Percentiles rank a stretch among this genome's conserved stretches.
Conservation (phyloP, 2,329 filamentous ascomycete species). For the Xylaria sp. region DNA sequence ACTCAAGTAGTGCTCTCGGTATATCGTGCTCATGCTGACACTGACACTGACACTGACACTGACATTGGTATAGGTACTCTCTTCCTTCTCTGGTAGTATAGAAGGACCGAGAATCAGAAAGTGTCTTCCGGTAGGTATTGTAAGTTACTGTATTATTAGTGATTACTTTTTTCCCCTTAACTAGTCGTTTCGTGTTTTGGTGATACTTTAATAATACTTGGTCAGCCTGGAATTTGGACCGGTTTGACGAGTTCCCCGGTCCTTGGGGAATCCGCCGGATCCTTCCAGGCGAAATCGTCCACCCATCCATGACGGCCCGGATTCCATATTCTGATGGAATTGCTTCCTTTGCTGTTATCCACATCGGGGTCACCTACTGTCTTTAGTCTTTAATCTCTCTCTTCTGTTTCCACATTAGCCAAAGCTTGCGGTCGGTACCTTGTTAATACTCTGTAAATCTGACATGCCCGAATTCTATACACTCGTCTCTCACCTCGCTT, state of each 20-base stretch:
- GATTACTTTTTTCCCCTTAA: neutral
- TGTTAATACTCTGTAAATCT: neutral
- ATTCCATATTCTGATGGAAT: constrained; percentile 19
- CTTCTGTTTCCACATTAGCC: neutral
- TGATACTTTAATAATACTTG: neutral
- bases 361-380: neutral
- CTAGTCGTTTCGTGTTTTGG: neutral
- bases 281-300: constrained; percentile 9
- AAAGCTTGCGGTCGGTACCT: neutral
- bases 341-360: neutral
- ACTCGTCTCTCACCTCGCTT: neutral
- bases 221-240: neutral
- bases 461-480: neutral
- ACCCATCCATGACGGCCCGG: constrained; percentile 3
- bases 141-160: neutral
- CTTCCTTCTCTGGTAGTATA: neutral
- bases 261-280: constrained; percentile 19
- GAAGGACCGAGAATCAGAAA: constrained; percentile 7
- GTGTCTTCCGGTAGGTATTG: neutral
- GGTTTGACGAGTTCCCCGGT: neutral
- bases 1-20: too few relatives aligned
- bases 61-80: too few relatives aligned
- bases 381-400: too few relatives aligned
- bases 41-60: constrained; percentile 12
- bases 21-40: neutral